A percentile compares a stretch with the other conserved stretches of the same genome.
phyloP scores from a whole-genome alignment of 1,284 basidiomycete genomes.

The Fomitopsis pinicola region DNA sequence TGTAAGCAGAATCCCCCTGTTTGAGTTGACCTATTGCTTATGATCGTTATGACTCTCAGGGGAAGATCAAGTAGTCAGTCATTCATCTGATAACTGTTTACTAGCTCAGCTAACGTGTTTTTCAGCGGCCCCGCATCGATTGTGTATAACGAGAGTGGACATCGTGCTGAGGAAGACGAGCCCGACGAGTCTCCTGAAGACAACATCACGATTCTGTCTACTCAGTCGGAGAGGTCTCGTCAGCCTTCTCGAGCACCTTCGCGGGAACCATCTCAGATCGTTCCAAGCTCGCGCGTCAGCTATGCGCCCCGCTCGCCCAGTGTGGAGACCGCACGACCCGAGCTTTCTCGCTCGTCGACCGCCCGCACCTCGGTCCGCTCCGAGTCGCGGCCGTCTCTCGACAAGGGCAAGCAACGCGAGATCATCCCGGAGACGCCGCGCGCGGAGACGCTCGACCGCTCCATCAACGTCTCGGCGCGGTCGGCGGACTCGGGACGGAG shows the following conservation, averaged over 20 bases:
- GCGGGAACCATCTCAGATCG: slow-evolving; percentile 14
- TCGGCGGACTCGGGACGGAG: slow-evolving; percentile 29
- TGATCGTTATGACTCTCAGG: slow-evolving; percentile 31
- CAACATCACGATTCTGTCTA: slow-evolving; percentile 22
- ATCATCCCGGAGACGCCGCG: slow-evolving; percentile 10
- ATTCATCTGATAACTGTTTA: background rate
- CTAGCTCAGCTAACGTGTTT: slow-evolving; percentile 4
- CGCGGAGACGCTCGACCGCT: slow-evolving; percentile 21
- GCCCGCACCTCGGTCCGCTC: slow-evolving; percentile 12
- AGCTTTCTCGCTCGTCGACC: slow-evolving; percentile 17
- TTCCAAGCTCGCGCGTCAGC: slow-evolving; percentile 9
- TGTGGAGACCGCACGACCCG: slow-evolving; percentile 11
- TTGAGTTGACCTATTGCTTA: slow-evolving; percentile 4
- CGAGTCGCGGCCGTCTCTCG: slow-evolving; percentile 7
- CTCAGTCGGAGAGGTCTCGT: slow-evolving; percentile 19
- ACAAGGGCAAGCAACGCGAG: slow-evolving; percentile 27
- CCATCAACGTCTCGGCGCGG: slow-evolving; percentile 23
- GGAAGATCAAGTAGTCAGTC: slow-evolving; percentile 59
- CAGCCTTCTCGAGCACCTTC: slow-evolving; percentile 28
- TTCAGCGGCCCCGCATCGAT: slow-evolving; percentile 71
- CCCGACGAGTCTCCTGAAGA: slow-evolving; percentile 29
- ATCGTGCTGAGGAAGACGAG: slow-evolving; percentile 69
- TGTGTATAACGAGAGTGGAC: slow-evolving; percentile 74
- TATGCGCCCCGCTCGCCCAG: slow-evolving; percentile 19
- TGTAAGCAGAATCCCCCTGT: slow-evolving; percentile 34